Conservation (phyloP, 108 stramenopile genomes). For the Fragilaria radians region DNA sequence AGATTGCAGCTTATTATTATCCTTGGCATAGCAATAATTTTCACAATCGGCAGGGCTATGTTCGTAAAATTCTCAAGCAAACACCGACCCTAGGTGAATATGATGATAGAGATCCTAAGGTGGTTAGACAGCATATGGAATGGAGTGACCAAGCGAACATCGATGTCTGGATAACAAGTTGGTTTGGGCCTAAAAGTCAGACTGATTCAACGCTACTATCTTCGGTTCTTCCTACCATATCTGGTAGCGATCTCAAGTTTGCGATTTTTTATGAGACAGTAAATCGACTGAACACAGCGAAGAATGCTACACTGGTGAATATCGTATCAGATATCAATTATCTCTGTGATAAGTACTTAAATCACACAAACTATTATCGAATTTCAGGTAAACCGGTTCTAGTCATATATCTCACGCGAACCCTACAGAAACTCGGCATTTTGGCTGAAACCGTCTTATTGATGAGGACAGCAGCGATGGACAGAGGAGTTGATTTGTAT, state of each 20-base stretch:
- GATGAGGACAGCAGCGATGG: background rate
- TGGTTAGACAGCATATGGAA: constrained; percentile 16
- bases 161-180: no score
- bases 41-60: constrained; percentile 12
- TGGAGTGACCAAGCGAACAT: constrained; percentile 24
- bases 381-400: constrained; percentile 27
- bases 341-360: constrained; percentile 18
- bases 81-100: constrained; percentile 20
- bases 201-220: constrained; percentile 4
- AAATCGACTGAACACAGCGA: constrained; percentile 6
- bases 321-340: constrained; percentile 16
- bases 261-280: constrained; percentile 15
- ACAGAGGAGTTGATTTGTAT: constrained; percentile 13
- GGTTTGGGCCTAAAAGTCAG: constrained; percentile 3
- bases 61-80: constrained; percentile 19
- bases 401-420: constrained; percentile 18
- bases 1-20: constrained; percentile 25
- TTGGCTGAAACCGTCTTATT: background rate
- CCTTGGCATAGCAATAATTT: constrained; percentile 24
- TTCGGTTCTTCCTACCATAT: constrained; percentile 1
- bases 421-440: background rate
- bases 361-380: constrained; percentile 20
- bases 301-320: background rate
- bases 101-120: constrained; percentile 6
- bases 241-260: constrained; percentile 5